Conservation (phyloP, 2,329 filamentous ascomycete genomes). For the Ustilaginoidea virens region DNA sequence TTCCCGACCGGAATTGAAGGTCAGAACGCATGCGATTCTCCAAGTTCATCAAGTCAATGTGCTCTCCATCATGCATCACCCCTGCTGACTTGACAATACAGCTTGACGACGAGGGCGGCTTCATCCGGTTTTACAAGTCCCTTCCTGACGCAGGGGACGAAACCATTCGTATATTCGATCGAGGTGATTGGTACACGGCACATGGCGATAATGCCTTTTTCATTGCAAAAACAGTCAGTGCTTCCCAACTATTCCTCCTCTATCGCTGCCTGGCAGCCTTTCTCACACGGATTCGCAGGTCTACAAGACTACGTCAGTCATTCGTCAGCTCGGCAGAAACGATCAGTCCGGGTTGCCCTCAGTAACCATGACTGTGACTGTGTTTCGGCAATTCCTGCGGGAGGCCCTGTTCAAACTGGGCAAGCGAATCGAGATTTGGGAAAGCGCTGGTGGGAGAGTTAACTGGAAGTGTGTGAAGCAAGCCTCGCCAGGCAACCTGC, state of each 20-base stretch:
- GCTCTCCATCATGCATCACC: neutral
- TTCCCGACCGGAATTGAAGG: slow-evolving; percentile 58
- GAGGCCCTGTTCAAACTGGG: slow-evolving; percentile 86
- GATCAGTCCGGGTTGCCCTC: slow-evolving; percentile 77
- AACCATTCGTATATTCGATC: slow-evolving; percentile 81
- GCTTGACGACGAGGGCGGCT: slow-evolving; percentile 94
- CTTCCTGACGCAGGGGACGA: slow-evolving; percentile 55
- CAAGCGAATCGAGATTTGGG: slow-evolving; percentile 84
- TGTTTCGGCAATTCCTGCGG: slow-evolving; percentile 88
- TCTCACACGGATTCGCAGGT: slow-evolving; percentile 35
- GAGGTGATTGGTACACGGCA: slow-evolving; percentile 92
- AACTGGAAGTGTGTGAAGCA: slow-evolving; percentile 88
- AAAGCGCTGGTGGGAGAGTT: slow-evolving; percentile 58
- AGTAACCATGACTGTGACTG: slow-evolving; percentile 88
- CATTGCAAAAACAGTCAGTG: slow-evolving; percentile 59
- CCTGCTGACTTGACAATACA: slow-evolving; percentile 16
- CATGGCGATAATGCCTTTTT: slow-evolving; percentile 74
- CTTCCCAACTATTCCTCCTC: neutral
- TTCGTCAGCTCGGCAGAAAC: slow-evolving; percentile 74
- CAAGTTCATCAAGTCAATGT: neutral
- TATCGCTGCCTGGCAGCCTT: neutral
- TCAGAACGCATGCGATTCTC: too few relatives aligned
- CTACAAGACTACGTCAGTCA: slow-evolving; percentile 94
- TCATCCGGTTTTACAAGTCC: slow-evolving; percentile 93
- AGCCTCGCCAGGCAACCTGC: slow-evolving; percentile 87